Evolutionary conservation across 2,329 filamentous ascomycete genomes (phyloP).

Genomic region (Passalora sequoiae): DNA sequence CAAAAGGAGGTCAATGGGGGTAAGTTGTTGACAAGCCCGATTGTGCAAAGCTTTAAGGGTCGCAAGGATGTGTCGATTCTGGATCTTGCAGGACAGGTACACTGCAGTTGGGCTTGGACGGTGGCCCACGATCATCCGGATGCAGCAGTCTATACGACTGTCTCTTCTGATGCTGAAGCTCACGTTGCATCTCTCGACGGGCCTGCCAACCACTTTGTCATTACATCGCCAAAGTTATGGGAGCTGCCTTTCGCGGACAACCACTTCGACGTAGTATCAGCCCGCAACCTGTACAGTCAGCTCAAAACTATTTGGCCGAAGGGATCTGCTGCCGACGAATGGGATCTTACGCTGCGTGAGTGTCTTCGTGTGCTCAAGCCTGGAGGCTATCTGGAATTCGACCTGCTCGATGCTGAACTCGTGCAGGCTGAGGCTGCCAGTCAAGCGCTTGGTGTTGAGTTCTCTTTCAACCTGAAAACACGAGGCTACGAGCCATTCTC

Average conservation of each 20-base stretch:
- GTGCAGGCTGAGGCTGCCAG: constrained; percentile 75
- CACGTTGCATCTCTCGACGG: constrained; percentile 64
- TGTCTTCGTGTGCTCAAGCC: constrained; percentile 89
- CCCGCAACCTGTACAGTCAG: constrained; percentile 77
- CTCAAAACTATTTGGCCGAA: constrained; percentile 64
- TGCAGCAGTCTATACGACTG: constrained; percentile 78
- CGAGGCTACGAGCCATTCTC: constrained; percentile 84
- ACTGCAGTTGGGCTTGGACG: constrained; percentile 95
- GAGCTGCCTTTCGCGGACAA: constrained; percentile 77
- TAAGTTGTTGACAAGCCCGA: constrained; percentile 53
- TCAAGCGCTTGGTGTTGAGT: constrained; percentile 81
- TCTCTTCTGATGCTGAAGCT: constrained; percentile 34
- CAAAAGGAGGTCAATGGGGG: constrained; percentile 57
- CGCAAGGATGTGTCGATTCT: constrained; percentile 60
- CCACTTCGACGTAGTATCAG: constrained; percentile 88
- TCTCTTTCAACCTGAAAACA: constrained; percentile 81
- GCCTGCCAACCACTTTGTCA: constrained; percentile 79
- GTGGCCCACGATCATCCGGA: constrained; percentile 80
- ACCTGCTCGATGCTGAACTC: constrained; percentile 82
- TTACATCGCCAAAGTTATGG: constrained; percentile 71
- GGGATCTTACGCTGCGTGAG: constrained; percentile 77
- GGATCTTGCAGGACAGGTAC: constrained; percentile 77
- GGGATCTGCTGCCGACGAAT: constrained; percentile 61
- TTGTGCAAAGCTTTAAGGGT: constrained; percentile 35
- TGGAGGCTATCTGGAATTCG: constrained; percentile 87